Evolutionary conservation across 225 moss, liverwort and hornwort species (phyloP), one percentile per base, ranked within the genome.

Genomic region (Asterella californica): DNA sequence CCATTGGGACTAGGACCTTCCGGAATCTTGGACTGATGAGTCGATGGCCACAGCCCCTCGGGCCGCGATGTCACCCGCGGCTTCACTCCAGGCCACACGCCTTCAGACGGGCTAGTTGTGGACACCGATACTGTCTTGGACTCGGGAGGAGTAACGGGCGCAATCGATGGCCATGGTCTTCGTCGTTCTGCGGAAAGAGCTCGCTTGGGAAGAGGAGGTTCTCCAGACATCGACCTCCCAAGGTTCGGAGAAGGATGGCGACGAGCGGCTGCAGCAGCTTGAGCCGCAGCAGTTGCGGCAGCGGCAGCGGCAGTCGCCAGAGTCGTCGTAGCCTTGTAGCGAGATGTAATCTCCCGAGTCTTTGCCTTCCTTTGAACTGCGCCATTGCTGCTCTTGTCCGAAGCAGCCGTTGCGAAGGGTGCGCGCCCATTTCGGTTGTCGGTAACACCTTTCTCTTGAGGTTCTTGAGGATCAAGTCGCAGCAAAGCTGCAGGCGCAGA

Each of bases 291-390:
- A 45, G 78, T 45, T 30, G 91, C 90, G 79, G 74, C 88, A 77
- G 79, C 83, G 55, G 88, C 52, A 9, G 90, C 74, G 33, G 78
- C 47, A 37, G 90, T 57, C 53, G 91, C 79, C 10, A 90, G 34
- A 11, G 89, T 81, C 2, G 87, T 78, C 5, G 87, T 75, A n/a
- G 86, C 86, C 83, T 99, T 99, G 46, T 99, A 99, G 78, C 95
- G 92, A 38, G 99, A 99, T 4, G 95, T 99, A 83, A 99, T 93
- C 89, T 99, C 99, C 82, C 95, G 93, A 50, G 92, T 93, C 84
- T 91, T 90, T 52, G 89, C 79, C 83, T 90, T 99, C 24, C 95
- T 93, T 22, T 72, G 72, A 76, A 90, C 82, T 65, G 82, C 78
- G 61, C 83, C 82, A 79, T 91, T 95, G 81, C 91, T 90, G 79